Evolutionary conservation across 2,329 filamentous ascomycete species (phyloP).

Genomic region (Orbilia oligospora): DNA sequence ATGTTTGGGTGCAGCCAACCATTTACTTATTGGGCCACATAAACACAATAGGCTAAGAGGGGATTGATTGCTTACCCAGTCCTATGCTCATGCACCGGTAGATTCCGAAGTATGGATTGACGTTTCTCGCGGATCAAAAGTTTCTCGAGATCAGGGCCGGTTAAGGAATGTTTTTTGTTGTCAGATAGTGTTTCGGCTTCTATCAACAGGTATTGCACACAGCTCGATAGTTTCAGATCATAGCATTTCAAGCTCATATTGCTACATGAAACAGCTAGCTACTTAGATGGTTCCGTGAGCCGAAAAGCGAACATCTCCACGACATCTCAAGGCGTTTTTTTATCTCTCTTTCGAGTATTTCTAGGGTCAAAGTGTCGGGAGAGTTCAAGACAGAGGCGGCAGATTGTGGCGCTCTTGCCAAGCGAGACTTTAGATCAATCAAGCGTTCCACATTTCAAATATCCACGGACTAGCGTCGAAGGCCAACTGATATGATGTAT

Average conservation of each 20-base stretch:
- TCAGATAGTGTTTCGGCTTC: background rate
- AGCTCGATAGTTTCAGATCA: background rate
- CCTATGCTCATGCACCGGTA: background rate
- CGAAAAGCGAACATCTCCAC: conserved; percentile 8
- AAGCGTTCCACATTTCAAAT: no score
- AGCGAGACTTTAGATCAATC: no score
- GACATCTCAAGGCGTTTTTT: background rate
- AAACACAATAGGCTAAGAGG: conserved; percentile 5
- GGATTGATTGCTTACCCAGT: background rate
- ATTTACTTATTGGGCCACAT: background rate
- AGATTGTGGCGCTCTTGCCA: background rate
- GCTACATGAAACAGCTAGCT: background rate
- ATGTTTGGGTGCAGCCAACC: conserved; percentile 11
- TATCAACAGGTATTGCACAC: background rate
- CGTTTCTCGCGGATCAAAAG: background rate
- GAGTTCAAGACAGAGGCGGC: conserved; percentile 7
- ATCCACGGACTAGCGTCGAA: background rate
- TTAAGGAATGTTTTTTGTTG: conserved; percentile 7
- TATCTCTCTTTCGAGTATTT: background rate
- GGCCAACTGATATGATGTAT: background rate
- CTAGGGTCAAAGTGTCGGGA: conserved; percentile 9
- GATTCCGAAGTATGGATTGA: conserved; percentile 3
- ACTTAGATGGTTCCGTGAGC: background rate
- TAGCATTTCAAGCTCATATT: background rate
- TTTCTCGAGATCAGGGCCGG: background rate